A percentile compares a stretch with the other conserved stretches of the same genome.
phyloP scores from a whole-genome alignment of 129 eudicot genomes.

The Silybum marianum region DNA sequence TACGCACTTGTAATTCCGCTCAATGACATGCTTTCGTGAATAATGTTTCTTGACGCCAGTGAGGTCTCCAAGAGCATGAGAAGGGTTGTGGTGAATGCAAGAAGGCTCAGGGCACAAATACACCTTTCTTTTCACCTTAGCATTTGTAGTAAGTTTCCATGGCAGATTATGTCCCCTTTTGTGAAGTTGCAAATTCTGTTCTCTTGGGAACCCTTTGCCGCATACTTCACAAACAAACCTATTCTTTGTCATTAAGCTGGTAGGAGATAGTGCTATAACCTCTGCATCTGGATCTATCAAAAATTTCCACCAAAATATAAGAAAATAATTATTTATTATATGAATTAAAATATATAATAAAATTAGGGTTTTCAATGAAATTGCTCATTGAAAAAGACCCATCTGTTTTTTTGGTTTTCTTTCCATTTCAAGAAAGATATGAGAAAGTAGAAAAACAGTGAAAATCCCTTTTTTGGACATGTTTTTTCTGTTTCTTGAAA shows the following conservation, averaged over 20 bases:
- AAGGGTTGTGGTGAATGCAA: constrained; percentile 68
- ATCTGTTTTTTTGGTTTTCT: not conserved
- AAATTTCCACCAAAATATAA: not conserved
- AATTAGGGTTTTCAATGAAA: not conserved
- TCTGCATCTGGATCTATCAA: constrained; percentile 66
- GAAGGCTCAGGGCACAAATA: constrained; percentile 68
- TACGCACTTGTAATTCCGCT: constrained; percentile 60
- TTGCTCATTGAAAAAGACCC: not conserved
- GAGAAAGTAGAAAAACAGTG: not conserved
- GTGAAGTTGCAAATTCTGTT: constrained; percentile 76
- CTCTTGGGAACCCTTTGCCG: constrained; percentile 77
- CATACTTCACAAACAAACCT: constrained; percentile 75
- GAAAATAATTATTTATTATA: not conserved
- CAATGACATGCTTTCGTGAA: constrained; percentile 58
- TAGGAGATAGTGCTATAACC: constrained; percentile 70
- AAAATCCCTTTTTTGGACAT: not conserved
- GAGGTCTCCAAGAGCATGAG: constrained; percentile 73
- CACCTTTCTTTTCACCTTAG: constrained; percentile 49
- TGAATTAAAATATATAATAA: not conserved
- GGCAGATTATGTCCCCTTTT: constrained; percentile 80
- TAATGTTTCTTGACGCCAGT: constrained; percentile 83
- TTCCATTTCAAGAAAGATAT: not conserved
- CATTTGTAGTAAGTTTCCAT: constrained; percentile 57
- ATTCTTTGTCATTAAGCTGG: constrained; percentile 61
- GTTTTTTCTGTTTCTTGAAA: not conserved